These are phyloP conservation scores for Saccharomycopsis javanensis DNA, from an alignment of 805 yeast genomes.

Conservation along the genomic window DNA sequence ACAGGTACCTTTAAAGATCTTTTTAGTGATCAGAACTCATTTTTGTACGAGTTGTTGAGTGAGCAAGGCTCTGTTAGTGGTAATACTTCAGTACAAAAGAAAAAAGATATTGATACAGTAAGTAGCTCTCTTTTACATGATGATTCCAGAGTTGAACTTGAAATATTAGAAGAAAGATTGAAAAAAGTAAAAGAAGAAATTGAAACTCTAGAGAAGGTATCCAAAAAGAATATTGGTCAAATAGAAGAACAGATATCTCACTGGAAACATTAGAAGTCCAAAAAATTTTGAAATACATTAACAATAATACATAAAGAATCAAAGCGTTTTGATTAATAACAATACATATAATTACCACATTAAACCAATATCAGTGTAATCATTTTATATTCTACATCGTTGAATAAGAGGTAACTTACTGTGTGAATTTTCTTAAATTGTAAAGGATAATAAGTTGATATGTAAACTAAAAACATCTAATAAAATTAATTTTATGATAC, in stretches of 20 bases:
- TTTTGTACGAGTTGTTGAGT: constrained; percentile 28
- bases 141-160: constrained; percentile 11
- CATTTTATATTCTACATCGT: background rate
- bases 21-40: constrained; percentile 30
- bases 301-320: background rate
- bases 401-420: background rate
- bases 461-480: background rate
- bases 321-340: background rate
- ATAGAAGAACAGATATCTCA: constrained; percentile 8
- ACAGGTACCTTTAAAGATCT: constrained; percentile 52
- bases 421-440: background rate
- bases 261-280: constrained; percentile 7
- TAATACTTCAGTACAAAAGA: background rate
- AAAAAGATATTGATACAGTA: constrained; percentile 1
- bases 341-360: background rate
- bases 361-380: background rate
- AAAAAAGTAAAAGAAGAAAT: constrained; percentile 5
- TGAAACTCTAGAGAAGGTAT: background rate
- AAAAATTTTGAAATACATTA: no score
- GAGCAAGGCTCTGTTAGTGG: constrained; percentile 13
- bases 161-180: constrained; percentile 4
- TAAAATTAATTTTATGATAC: background rate
- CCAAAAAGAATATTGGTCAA: constrained; percentile 9
- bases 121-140: constrained; percentile 12
- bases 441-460: background rate